phyloP scores from a whole-genome alignment of 2,329 filamentous ascomycete species.

The Ophiostoma sp. region DNA sequence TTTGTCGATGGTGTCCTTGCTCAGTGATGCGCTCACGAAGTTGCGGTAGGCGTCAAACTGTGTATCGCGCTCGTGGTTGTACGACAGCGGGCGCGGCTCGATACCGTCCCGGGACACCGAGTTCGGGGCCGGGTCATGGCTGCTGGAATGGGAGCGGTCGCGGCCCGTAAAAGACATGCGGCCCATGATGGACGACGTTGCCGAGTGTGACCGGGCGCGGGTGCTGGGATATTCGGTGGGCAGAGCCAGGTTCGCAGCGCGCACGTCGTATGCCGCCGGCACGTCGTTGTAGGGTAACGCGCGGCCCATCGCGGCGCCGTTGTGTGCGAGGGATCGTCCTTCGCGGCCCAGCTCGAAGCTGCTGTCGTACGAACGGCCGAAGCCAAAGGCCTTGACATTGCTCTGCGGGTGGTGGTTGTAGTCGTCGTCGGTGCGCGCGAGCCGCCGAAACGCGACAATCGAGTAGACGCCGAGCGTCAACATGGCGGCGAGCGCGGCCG shows the following conservation, averaged over 20 bases:
- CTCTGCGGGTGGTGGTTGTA: constrained; percentile 47
- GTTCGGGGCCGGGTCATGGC: not conserved
- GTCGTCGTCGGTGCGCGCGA: constrained; percentile 37
- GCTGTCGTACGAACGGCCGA: constrained; percentile 30
- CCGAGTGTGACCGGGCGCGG: constrained; percentile 23
- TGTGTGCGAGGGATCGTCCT: not conserved
- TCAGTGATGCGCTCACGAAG: constrained; percentile 13
- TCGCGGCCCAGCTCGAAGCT: constrained; percentile 23
- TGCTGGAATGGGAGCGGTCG: not conserved
- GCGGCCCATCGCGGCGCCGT: constrained; percentile 21
- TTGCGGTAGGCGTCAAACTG: constrained; percentile 30
- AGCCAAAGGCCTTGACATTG: constrained; percentile 47
- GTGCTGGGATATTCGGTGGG: constrained; percentile 18
- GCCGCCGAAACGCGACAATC: constrained; percentile 42
- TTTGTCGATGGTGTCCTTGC: constrained; percentile 32
- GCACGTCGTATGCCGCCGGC: constrained; percentile 23
- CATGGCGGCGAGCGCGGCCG: constrained; percentile 43
- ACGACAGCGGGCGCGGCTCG: constrained; percentile 21
- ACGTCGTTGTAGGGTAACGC: constrained; percentile 23
- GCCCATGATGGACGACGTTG: constrained; percentile 10
- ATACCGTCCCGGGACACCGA: not conserved
- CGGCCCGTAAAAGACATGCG: not conserved
- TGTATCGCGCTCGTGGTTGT: constrained; percentile 32
- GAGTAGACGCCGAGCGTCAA: constrained; percentile 44
- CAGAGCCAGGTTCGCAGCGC: not conserved